These are phyloP conservation scores for Cordyceps javanica DNA, from an alignment of 2,329 filamentous ascomycete genomes.

Conservation along the genomic window DNA sequence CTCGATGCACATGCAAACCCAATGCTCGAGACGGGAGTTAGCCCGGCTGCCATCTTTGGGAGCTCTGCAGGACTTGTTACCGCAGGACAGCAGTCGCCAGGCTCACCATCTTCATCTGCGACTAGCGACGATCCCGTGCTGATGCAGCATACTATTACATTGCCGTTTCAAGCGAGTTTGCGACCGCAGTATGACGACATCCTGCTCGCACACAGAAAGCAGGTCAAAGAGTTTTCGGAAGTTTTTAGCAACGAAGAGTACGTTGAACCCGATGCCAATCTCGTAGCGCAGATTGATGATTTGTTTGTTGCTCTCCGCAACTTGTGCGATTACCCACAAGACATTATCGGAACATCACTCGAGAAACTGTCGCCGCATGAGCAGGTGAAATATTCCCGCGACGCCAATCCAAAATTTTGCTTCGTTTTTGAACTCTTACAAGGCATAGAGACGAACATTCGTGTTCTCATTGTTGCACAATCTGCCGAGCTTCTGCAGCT, in stretches of 20 bases:
- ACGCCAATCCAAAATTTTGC: constrained; percentile 53
- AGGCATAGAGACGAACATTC: constrained; percentile 36
- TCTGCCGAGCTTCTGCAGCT: constrained; percentile 45
- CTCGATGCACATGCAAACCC: not conserved
- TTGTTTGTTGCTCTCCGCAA: constrained; percentile 47
- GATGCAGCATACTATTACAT: constrained; percentile 45
- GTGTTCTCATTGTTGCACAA: constrained; percentile 48
- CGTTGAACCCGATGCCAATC: constrained; percentile 30
- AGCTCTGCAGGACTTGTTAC: constrained; percentile 1
- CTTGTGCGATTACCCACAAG: constrained; percentile 52
- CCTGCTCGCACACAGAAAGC: constrained; percentile 36
- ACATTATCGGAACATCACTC: constrained; percentile 39
- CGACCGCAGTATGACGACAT: constrained; percentile 47
- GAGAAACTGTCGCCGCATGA: constrained; percentile 33
- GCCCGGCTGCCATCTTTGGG: constrained; percentile 1
- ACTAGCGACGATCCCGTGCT: constrained; percentile 9
- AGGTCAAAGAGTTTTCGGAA: constrained; percentile 40
- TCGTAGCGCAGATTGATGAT: constrained; percentile 42
- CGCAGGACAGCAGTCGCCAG: constrained; percentile 8
- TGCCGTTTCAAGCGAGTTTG: constrained; percentile 49
- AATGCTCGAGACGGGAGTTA: constrained; percentile 1
- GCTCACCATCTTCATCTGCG: constrained; percentile 13
- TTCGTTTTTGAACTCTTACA: constrained; percentile 53
- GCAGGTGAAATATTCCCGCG: constrained; percentile 46
- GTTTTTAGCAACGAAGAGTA: constrained; percentile 35